Base-by-base conservation (phyloP, 352 stramenopile genomes). In the Globisporangium rhizosaccharum region DNA sequence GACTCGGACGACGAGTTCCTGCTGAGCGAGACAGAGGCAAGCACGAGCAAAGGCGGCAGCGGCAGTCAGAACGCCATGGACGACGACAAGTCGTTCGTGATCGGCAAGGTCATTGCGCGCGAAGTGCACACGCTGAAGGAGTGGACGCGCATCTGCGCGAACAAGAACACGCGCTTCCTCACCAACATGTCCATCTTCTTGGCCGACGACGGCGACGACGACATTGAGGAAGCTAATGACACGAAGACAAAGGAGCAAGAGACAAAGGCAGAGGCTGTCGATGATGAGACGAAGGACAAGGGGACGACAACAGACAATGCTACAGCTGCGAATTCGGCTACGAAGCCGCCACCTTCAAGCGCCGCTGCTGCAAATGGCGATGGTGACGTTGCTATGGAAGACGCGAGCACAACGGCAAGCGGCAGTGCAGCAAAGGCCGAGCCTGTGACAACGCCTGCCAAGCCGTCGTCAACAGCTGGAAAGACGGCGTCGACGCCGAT, bases 181-280 rank as follows among this genome's bases (percentile, higher is more conserved):
- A 75, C 75, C 1, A 82, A 90, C 53, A 85, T 71, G 47, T 95
- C 85, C 14, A 95, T 95, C 56, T 95, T 94, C 56, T 23, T 92
- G 14, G 73, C 79, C 7, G 70, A 86, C 3, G 74, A 87, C 0
- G 76, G 84, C 1, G 78, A 72, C 8, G 75, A 71, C 37, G 70
- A 56, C 36, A 66, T 61, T 6, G 50, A 53, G 8, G 54, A 44
- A 42, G 28, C 41, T 20, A 14, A 28, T 12, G 33, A 7, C 15
- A 18, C 45, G 8, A 25, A 75, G 18, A 41, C 55, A 14, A 42
- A 26, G 49, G 28, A 42, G 15, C 26, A 54, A 23, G 39, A 57
- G 36, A 33, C 17, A 23, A 57, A 48, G 48, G 4, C 14, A 1
- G 48, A 15, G 10, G 1, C 48, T 39, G 14, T 10, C 10, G 26